Conservation (phyloP, 768 basidiomycete genomes). For the Leucocoprinus birnbaumii region DNA sequence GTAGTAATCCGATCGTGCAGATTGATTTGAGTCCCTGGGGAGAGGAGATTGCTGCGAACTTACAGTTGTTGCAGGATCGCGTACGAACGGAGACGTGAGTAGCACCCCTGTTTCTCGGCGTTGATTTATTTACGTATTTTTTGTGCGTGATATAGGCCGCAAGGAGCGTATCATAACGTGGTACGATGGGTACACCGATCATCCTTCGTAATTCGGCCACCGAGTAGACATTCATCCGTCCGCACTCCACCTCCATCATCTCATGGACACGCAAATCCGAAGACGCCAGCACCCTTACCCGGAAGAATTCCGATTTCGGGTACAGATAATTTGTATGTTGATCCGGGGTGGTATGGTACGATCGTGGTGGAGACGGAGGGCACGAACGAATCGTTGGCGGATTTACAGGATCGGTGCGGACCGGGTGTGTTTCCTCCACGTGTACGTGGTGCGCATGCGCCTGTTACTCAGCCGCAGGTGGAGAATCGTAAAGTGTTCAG, state of each 20-base stretch:
- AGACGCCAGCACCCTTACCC: slow-evolving; percentile 14
- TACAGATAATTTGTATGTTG: slow-evolving; percentile 54
- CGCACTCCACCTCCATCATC: neutral
- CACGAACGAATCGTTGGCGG: slow-evolving; percentile 80
- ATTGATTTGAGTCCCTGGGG: slow-evolving; percentile 80
- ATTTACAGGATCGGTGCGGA: slow-evolving; percentile 73
- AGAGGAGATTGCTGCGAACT: slow-evolving; percentile 66
- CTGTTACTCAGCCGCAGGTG: slow-evolving; percentile 35
- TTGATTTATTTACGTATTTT: neutral
- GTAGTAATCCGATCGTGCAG: slow-evolving; percentile 62
- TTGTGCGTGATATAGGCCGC: slow-evolving; percentile 48
- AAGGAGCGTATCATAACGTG: slow-evolving; percentile 76
- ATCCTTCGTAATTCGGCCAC: slow-evolving; percentile 64
- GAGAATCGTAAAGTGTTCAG: slow-evolving; percentile 49
- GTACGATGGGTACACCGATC: slow-evolving; percentile 86
- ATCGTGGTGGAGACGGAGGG: slow-evolving; percentile 85
- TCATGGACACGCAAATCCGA: neutral
- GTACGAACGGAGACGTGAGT: slow-evolving; percentile 80
- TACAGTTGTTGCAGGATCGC: slow-evolving; percentile 77
- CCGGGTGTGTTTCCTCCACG: slow-evolving; percentile 64
- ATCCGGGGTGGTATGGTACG: slow-evolving; percentile 81
- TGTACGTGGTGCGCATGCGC: slow-evolving; percentile 34
- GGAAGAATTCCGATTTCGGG: slow-evolving; percentile 53
- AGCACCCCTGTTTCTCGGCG: neutral
- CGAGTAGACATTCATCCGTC: slow-evolving; percentile 16